These are phyloP conservation scores for Dioscorea cayenensis DNA, from an alignment of 116 monocot species.

Conservation along the genomic window DNA sequence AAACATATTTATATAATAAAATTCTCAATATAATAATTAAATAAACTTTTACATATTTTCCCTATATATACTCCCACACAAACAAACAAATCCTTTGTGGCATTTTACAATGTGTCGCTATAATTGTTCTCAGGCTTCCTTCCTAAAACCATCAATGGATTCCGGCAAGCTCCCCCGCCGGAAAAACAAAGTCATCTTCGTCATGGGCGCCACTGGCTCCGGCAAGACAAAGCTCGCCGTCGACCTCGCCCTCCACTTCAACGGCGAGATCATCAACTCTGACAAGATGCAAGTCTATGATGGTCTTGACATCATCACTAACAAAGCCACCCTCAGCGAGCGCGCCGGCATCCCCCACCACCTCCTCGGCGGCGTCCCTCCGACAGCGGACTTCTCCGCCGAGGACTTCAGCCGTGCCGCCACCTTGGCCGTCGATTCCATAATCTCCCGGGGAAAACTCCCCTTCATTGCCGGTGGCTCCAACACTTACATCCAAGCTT, in stretches of 20 bases:
- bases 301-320: constrained; percentile 38
- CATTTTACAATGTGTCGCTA: too few relatives aligned
- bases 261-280: constrained; percentile 38
- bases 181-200: constrained; percentile 27
- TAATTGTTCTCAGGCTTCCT: too few relatives aligned
- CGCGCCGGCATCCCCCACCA: constrained; percentile 32
- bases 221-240: constrained; percentile 41
- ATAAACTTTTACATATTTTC: too few relatives aligned
- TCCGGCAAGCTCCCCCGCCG: neutral
- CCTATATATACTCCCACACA: too few relatives aligned
- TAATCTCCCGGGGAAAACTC: constrained; percentile 7
- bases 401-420: constrained; percentile 22
- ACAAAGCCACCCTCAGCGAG: constrained; percentile 36
- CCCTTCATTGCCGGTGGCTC: constrained; percentile 41
- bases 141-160: neutral
- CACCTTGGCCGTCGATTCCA: neutral
- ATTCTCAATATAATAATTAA: too few relatives aligned
- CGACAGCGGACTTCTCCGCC: constrained; percentile 24
- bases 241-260: constrained; percentile 22
- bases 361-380: constrained; percentile 29
- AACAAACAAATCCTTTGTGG: too few relatives aligned
- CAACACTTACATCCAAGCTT: constrained; percentile 36
- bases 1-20: too few relatives aligned
- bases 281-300: constrained; percentile 48
- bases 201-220: constrained; percentile 39